Conservation (phyloP, 2,329 filamentous ascomycete species). For the Talaromyces sp. region DNA sequence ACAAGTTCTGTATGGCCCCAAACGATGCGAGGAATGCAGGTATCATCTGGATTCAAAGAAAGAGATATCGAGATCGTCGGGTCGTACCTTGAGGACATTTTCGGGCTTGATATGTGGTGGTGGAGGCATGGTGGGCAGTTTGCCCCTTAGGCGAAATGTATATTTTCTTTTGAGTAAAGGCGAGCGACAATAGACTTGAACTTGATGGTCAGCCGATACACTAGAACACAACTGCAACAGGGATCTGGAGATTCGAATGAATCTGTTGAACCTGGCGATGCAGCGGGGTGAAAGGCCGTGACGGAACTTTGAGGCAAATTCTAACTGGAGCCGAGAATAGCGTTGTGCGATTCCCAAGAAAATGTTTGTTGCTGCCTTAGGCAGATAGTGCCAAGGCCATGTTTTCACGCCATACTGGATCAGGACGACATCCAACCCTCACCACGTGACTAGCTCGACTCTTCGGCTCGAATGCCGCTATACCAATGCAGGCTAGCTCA, state of each 20-base stretch:
- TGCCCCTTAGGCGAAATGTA: conserved; percentile 27
- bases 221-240: not conserved
- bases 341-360: conserved; percentile 18
- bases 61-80: conserved; percentile 8
- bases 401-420: not conserved
- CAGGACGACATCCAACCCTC: not conserved
- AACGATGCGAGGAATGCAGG: not conserved
- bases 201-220: not conserved
- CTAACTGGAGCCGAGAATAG: conserved; percentile 14
- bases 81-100: conserved; percentile 82
- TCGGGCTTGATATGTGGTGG: conserved; percentile 96
- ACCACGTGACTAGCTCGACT: not conserved
- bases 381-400: not conserved
- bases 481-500: not conserved
- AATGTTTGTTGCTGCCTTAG: conserved; percentile 7
- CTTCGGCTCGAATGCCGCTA: not conserved
- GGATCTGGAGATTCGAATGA: conserved; percentile 12
- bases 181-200: not conserved
- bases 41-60: not conserved
- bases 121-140: conserved; percentile 70
- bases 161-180: conserved; percentile 7
- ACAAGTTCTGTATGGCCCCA: not conserved
- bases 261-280: conserved; percentile 15
- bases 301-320: conserved; percentile 19
- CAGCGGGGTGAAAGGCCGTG: conserved; percentile 18